Base-by-base conservation (phyloP, 1,139 yeast genomes). In the Pichia sp. region DNA sequence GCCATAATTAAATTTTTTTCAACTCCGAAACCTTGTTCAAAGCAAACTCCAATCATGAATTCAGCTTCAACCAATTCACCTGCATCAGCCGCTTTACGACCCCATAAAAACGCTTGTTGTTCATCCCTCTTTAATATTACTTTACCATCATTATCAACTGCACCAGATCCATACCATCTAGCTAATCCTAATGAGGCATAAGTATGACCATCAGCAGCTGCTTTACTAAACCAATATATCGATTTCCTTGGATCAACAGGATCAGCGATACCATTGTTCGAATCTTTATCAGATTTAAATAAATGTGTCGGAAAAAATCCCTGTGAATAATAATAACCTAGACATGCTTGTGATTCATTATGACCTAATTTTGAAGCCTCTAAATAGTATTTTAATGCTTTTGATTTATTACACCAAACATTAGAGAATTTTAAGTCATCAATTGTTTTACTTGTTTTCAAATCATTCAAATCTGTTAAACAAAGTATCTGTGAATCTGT, bases 101-200 rank as follows among this genome's bases (percentile, higher is more conserved):
- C 94, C 97, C 97, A 92, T 52, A 83, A 68, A 48, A 84, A 81
- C 0, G 97, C 96, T 61, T 85, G 73, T 39, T 80, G 80, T 43
- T 86, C 92, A 56, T 80, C 78, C 33, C 86, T 82, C 35, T 70
- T 68, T 37, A 94, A 74, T 28, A 87, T 68, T 0, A 84, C 87
- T 11, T 78, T 74, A 5, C 51, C 51, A 25, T 46, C 40, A n/a
- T 32, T 29, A 36, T 51, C 54, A 33, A 46, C 39, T 4, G 85
- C 79, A 2, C 97, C 97, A 0, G 87, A 80, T 52, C 92, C 70
- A 59, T 84, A 86, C 97, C 98, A 92, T 39, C 97, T 90, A 50
- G 89, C 78, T 47, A 92, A 70, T 0, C 96, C 96, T 58, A 90
- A 70, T 73, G 90, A 90, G 7, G 96, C 92, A 57, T 87, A 87